These are phyloP conservation scores for Psilocybe tampanensis DNA, from an alignment of 768 basidiomycete species.

Conservation along the genomic window DNA sequence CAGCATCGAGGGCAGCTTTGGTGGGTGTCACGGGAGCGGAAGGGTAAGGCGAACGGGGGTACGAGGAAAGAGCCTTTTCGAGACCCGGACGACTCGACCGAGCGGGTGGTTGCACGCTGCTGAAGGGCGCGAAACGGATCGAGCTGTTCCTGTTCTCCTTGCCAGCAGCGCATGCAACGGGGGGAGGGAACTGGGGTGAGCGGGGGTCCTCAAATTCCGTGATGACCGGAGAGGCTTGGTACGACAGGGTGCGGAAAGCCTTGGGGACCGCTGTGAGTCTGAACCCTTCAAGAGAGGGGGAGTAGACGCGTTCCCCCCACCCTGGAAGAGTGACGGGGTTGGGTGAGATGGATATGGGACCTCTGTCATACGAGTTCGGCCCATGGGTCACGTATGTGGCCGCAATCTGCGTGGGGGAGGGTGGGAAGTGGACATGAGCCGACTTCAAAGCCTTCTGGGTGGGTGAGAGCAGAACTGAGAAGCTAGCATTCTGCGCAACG, in stretches of 20 bases:
- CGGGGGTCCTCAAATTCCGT: slow-evolving; percentile 39
- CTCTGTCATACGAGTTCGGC: slow-evolving; percentile 62
- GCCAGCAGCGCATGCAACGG: slow-evolving; percentile 7
- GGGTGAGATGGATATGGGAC: slow-evolving; percentile 60
- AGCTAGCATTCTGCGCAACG: slow-evolving; percentile 28
- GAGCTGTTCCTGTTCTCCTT: slow-evolving; percentile 19
- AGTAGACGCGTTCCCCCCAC: slow-evolving; percentile 52
- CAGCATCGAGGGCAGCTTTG: slow-evolving; percentile 11
- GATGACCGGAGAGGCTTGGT: slow-evolving; percentile 28
- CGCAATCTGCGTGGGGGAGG: slow-evolving; percentile 53
- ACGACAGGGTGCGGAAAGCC: slow-evolving; percentile 22
- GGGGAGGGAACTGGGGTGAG: slow-evolving; percentile 35
- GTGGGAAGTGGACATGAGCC: slow-evolving; percentile 68
- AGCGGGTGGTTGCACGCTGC: slow-evolving; percentile 16
- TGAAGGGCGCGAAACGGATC: slow-evolving; percentile 27
- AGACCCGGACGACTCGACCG: slow-evolving; percentile 25
- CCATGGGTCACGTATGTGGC: slow-evolving; percentile 62
- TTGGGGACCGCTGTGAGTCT: slow-evolving; percentile 35
- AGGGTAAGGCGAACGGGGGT: slow-evolving; percentile 47
- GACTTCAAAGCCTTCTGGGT: slow-evolving; percentile 29
- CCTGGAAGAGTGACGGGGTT: slow-evolving; percentile 56
- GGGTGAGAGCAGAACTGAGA: slow-evolving; percentile 34
- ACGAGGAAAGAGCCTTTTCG: slow-evolving; percentile 31
- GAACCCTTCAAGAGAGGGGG: slow-evolving; percentile 36
- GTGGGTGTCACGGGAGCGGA: slow-evolving; percentile 32